Conservation (phyloP, 2,329 filamentous ascomycete species). For the Colletotrichum magnum region DNA sequence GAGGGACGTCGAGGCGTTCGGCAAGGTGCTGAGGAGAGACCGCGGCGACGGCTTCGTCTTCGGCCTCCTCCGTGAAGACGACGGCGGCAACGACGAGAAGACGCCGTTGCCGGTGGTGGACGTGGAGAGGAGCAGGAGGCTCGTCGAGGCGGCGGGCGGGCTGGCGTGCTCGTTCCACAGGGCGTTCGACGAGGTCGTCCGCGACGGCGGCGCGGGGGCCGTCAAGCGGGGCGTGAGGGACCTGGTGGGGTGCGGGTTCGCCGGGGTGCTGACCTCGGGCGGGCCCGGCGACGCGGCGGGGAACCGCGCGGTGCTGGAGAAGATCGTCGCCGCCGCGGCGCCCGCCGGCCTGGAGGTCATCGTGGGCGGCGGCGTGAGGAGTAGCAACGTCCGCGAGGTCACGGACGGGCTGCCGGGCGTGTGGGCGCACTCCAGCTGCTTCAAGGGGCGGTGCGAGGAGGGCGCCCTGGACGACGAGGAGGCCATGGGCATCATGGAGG, state of each 20-base stretch:
- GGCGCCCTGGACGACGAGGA: constrained; percentile 36
- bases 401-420: constrained; percentile 48
- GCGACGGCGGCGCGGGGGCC: constrained; percentile 39
- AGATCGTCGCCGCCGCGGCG: constrained; percentile 48
- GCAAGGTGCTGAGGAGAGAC: constrained; percentile 51
- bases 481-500: constrained; percentile 34
- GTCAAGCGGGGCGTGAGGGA: constrained; percentile 49
- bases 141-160: constrained; percentile 59
- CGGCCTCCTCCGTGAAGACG: constrained; percentile 55
- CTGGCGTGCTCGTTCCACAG: constrained; percentile 68
- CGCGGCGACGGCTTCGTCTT: constrained; percentile 72
- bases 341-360: constrained; percentile 60
- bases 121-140: constrained; percentile 52
- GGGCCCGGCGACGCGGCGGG: constrained; percentile 58
- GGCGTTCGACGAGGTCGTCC: constrained; percentile 66
- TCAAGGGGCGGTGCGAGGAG: constrained; percentile 42
- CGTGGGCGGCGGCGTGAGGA: constrained; percentile 66
- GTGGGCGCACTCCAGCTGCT: constrained; percentile 66
- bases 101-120: constrained; percentile 49
- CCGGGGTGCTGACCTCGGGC: constrained; percentile 67
- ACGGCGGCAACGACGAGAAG: not conserved
- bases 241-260: constrained; percentile 61
- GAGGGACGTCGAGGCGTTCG: constrained; percentile 48
- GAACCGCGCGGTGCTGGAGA: constrained; percentile 55
- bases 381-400: constrained; percentile 53